Evolutionary conservation across 2,329 filamentous ascomycete genomes (phyloP), one percentile per base, ranked within the genome.

Genomic region (Fusarium sp.): DNA sequence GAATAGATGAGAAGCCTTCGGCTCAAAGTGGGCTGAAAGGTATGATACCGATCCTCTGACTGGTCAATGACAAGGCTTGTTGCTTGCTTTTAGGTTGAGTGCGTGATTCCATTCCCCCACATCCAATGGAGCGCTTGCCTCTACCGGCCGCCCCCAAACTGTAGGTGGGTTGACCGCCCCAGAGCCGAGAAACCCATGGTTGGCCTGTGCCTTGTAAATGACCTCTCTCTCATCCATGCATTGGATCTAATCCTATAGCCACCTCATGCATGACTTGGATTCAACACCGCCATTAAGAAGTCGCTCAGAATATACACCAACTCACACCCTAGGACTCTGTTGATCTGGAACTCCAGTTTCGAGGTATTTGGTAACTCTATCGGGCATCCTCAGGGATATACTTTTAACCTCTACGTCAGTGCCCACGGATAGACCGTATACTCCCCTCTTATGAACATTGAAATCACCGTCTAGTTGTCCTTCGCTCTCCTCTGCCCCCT

Each of bases 91-190:
- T 45, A 59, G 26, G 46, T 31, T 62, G 31, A 20, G 24, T 46
- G 51, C 36, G 33, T 46, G 50, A 59, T 48, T 59, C 34, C 20
- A 39, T 55, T 55, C 17, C 45, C 45, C 61, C 48, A 65, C 43
- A 53, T 33, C 22, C 24, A 51, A 34, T 50, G 53, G 28, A 44
- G 43, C 38, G 54, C 33, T 51, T 56, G 34, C 9, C 20, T 33
- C 31, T 42, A 18, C 28, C 53, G 33, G 31, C n/a, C 36, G 33
- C 39, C 44, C 18, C 43, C 39, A 63, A 57, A 48, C 20, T 20
- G 18, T 20, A 20, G 39, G 39, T 22, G 50, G 22, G 51, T 26
- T 64, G 28, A 40, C 58, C 31, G 52, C 48, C n/a, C 36, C 36
- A 26, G 17, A 26, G 49, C 24, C 26, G 36, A 20, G 22, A 22